Evolutionary conservation across 495 filamentous ascomycete genomes (phyloP).

Genomic region (Penicillium riverlandense): DNA sequence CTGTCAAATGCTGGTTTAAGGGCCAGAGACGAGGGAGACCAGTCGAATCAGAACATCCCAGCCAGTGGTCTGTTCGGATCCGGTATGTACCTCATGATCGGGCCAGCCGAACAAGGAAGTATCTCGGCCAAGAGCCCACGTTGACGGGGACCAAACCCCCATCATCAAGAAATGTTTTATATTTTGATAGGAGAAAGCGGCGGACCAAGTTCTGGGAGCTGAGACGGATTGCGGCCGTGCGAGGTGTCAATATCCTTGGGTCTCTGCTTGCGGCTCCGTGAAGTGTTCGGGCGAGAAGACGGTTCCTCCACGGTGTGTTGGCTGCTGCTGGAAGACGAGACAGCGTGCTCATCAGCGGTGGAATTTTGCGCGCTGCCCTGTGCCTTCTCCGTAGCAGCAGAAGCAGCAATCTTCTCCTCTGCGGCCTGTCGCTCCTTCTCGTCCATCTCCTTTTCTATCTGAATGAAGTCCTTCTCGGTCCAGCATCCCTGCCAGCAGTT

Average conservation of each 20-base stretch:
- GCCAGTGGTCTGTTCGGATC: too few species aligned
- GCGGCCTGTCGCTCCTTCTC: conserved; percentile 23
- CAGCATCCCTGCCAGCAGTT: conserved; percentile 93
- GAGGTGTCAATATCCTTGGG: conserved; percentile 33
- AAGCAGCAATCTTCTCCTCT: conserved; percentile 14
- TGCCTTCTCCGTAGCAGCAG: not conserved
- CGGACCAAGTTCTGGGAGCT: conserved; percentile 59
- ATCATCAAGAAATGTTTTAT: conserved; percentile 7
- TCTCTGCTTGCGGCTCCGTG: conserved; percentile 26
- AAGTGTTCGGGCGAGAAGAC: conserved; percentile 23
- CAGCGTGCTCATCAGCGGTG: conserved; percentile 46
- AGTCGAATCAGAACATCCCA: too few species aligned
- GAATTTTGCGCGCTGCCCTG: conserved; percentile 5
- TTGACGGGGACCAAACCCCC: too few species aligned
- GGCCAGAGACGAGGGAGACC: not conserved
- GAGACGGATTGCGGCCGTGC: conserved; percentile 35
- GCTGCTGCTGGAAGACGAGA: conserved; percentile 62
- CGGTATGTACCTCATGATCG: not conserved
- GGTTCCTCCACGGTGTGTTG: conserved; percentile 31
- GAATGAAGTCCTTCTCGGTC: conserved; percentile 74
- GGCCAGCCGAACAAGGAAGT: conserved; percentile 14
- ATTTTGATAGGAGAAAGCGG: conserved; percentile 65
- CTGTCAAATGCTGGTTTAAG: conserved; percentile 10
- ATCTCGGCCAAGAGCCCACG: not conserved
- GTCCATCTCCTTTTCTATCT: conserved; percentile 61